Evolutionary conservation across 306 rosid species (phyloP).

Genomic region (Comarum palustre): DNA sequence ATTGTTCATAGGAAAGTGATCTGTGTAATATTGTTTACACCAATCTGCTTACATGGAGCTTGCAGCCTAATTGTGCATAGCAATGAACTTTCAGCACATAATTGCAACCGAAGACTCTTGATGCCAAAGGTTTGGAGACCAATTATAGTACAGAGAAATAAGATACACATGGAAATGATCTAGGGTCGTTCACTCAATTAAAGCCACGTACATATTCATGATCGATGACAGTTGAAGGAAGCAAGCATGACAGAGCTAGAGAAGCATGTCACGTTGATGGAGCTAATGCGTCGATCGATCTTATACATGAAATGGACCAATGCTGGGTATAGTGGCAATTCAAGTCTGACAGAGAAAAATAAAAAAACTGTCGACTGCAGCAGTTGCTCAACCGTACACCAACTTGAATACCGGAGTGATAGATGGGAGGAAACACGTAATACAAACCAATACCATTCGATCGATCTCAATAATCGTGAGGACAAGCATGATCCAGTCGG

Average conservation of each 20-base stretch:
- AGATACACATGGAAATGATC: neutral
- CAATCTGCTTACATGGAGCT: neutral
- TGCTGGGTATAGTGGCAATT: neutral
- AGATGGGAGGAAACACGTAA: neutral
- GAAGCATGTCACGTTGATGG: neutral
- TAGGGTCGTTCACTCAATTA: neutral
- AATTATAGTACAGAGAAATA: neutral
- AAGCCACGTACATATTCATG: neutral
- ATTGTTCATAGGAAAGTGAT: too few species aligned
- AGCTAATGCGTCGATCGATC: neutral
- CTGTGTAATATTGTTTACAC: neutral
- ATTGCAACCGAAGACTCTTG: neutral
- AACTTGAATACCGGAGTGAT: neutral
- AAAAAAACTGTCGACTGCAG: neutral
- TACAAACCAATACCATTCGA: neutral
- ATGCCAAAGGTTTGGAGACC: neutral
- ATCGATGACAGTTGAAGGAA: neutral
- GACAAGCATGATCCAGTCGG: neutral
- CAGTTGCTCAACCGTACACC: conserved; percentile 6
- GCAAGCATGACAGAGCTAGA: neutral
- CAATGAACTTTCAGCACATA: neutral
- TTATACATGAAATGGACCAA: neutral
- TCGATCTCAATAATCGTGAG: neutral
- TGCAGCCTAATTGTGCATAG: neutral
- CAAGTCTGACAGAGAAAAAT: neutral